Base-by-base conservation (phyloP, 1,139 yeast genomes). In the Lodderomyces oxycetoniae region DNA sequence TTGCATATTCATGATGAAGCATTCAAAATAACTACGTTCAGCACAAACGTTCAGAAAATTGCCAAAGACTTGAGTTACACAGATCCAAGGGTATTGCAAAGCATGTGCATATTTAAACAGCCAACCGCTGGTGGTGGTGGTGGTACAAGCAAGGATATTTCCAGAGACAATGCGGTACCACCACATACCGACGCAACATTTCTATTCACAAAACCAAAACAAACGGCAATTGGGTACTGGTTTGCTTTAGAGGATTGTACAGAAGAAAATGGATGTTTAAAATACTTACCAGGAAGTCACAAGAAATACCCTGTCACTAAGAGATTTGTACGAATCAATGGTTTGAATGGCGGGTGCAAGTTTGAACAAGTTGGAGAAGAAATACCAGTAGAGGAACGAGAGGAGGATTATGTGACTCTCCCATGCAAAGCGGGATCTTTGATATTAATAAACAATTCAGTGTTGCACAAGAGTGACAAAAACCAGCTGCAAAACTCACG, bases 41-140 rank as follows among this genome's bases (percentile, higher is more conserved):
- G 70, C 36, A 59, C 53, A 1, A 66, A 73, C 24, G 72, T 81
- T 9, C 55, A 64, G 28, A 67, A 53, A 0, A 73, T 84, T 29
- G 84, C 82, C 9, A 50, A 54, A 7, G 65, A 71, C 26, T 58
- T 84, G 34, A 65, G 71, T 0, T 78, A 71, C 46, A 45, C 59
- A 28, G 88, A 83, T 39, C 88, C 94, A 0, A 60, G 83, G 20
- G 83, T 85, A 2, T 63, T 84, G 30, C 94, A 84, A 53, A 77
- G 86, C 41, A 84, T 84, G 95, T 62, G 82, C 25, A 81, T 84
- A 30, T 80, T 84, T 58, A 84, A 84, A 50, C 93, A 83, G 49
- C 89, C 93, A 0, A 47, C 44, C 2, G 45, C 43, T 3, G 33
- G 36, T 3, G 31, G 34, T 0, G 44, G 37, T 4, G 14, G 8